Evolutionary conservation across 2,329 filamentous ascomycete genomes (phyloP).

Genomic region (Arthrobotrys sphaeroides): DNA sequence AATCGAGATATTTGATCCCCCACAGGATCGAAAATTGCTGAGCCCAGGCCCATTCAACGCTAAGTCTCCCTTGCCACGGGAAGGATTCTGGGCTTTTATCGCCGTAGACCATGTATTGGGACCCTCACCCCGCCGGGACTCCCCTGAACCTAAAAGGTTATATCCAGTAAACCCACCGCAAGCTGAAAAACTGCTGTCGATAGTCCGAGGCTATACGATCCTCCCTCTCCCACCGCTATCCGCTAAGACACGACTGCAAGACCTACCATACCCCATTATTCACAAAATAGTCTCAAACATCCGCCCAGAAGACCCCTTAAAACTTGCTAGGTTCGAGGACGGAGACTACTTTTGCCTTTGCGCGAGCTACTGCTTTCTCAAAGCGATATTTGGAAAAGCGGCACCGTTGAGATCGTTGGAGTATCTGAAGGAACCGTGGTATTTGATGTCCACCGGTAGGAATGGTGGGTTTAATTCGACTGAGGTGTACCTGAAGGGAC

Average conservation of each 20-base stretch:
- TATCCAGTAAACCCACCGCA: background rate
- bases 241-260: background rate
- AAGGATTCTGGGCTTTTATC: slow-evolving; percentile 14
- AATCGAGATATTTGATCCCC: slow-evolving; percentile 20
- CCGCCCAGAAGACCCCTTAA: background rate
- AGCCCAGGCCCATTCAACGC: background rate
- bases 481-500: slow-evolving; percentile 10
- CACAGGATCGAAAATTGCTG: background rate
- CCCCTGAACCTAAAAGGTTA: background rate
- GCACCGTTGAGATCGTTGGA: background rate
- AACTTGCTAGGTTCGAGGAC: background rate
- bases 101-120: background rate
- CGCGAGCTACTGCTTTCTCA: background rate
- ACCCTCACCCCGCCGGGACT: background rate
- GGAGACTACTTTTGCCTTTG: background rate
- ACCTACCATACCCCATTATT: slow-evolving; percentile 2
- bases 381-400: background rate
- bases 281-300: background rate
- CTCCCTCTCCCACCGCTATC: background rate
- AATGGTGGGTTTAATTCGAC: background rate
- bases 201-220: background rate
- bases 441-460: slow-evolving; percentile 1
- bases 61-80: background rate
- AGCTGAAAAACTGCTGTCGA: background rate
- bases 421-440: slow-evolving; percentile 9